phyloP scores from a whole-genome alignment of 1,284 basidiomycete species.

The Apiotrichum gamsii region DNA sequence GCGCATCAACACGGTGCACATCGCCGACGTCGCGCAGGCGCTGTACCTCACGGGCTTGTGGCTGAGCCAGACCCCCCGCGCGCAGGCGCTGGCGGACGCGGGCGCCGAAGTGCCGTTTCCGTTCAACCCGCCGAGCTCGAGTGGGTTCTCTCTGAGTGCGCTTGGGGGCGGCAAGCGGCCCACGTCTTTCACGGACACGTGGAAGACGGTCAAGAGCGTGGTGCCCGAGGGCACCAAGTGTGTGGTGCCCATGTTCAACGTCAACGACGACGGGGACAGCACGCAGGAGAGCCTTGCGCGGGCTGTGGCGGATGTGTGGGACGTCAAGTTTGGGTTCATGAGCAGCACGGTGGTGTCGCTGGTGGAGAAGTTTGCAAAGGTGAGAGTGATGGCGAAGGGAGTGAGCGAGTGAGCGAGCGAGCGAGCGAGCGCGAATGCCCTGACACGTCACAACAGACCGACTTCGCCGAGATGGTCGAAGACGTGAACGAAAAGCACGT shows the following conservation, averaged over 20 bases:
- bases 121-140: slow-evolving; percentile 17
- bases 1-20: slow-evolving; percentile 70
- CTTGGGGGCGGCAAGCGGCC: slow-evolving; percentile 9
- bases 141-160: slow-evolving; percentile 13
- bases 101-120: slow-evolving; percentile 61
- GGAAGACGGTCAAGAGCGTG: slow-evolving; percentile 43
- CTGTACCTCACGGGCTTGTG: slow-evolving; percentile 57
- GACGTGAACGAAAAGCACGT: slow-evolving; percentile 54
- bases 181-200: slow-evolving; percentile 24
- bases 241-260: slow-evolving; percentile 70
- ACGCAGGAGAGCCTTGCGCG: slow-evolving; percentile 69
- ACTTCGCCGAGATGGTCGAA: slow-evolving; percentile 18
- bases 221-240: slow-evolving; percentile 55
- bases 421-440: no score
- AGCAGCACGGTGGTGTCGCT: slow-evolving; percentile 61
- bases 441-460: not conserved
- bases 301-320: slow-evolving; percentile 67
- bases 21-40: slow-evolving; percentile 67
- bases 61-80: slow-evolving; percentile 25
- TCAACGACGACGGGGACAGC: slow-evolving; percentile 73
- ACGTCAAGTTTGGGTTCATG: slow-evolving; percentile 78
- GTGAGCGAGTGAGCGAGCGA: no score
- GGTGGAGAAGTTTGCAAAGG: slow-evolving; percentile 43
- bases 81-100: slow-evolving; percentile 47
- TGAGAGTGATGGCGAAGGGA: slow-evolving; percentile 2